Base-by-base conservation (phyloP, 169 alveolate species). In the Babesia microti region DNA sequence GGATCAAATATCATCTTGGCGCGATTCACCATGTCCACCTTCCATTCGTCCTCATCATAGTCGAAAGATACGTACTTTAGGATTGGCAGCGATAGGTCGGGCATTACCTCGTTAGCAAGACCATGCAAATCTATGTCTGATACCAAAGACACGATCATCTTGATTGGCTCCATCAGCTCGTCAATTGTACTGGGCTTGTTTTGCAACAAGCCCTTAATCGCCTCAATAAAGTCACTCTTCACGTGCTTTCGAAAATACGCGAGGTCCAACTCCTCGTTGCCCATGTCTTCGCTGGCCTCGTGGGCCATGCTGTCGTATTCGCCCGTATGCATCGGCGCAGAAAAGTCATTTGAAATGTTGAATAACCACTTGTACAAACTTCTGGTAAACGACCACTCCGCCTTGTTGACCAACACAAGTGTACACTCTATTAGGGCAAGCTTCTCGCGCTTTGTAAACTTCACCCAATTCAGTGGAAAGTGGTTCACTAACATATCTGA, bases 401-500 rank as follows among this genome's bases (percentile, higher is more conserved):
- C 43, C 36, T 61, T 61, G n/a, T 50, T 61, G 18, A 61, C 61
- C 33, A 61, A 40, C 22, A 44, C 53, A 26, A 61, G 59, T 39
- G 55, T 41, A 18, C 41, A 45, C 15, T 59, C 27, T 44, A 60
- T 45, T 0, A 61, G 36, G 34, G 21, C 24, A 3, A 68, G 44
- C 40, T 72, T 72, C 33, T 50, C 63, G 14, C 39, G 47, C 18
- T 44, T 40, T 21, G 55, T 68, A 17, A 56, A 43, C 11, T 33
- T 30, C 2, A 39, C 48, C 22, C 68, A 47, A 39, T 52, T 52
- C 30, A 75, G 35, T 5, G 90, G 92, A 40, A 84, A 63, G 35
- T 80, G 65, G 32, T 70, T 59, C 40, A 81, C 75, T 28, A 84
- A 45, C 43, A 84, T 37, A 29, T 79, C 80, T 19, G 67, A 63